Conservation (phyloP, 1,139 yeast species). For the Candida frijolesensis region DNA sequence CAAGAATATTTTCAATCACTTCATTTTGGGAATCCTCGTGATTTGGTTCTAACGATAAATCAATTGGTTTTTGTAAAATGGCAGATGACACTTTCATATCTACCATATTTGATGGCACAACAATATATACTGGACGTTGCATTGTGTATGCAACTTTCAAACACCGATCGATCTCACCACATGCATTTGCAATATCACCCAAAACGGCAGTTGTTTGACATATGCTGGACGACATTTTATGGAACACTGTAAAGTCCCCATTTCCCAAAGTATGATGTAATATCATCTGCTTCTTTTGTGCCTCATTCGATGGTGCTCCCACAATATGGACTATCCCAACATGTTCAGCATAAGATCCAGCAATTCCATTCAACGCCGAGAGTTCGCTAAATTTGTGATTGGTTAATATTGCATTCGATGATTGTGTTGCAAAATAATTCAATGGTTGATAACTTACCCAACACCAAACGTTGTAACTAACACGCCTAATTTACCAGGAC, state of each 20-base stretch:
- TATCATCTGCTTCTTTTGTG: slow-evolving; percentile 41
- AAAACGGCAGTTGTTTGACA: slow-evolving; percentile 66
- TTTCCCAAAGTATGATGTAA: slow-evolving; percentile 50
- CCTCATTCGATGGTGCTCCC: slow-evolving; percentile 41
- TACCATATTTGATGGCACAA: slow-evolving; percentile 80
- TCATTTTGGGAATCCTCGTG: slow-evolving; percentile 73
- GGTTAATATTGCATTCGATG: background rate
- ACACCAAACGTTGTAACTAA: slow-evolving; percentile 46
- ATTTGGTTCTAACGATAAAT: slow-evolving; percentile 61
- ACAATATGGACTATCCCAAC: slow-evolving; percentile 44
- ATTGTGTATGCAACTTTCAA: slow-evolving; percentile 69
- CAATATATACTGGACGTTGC: slow-evolving; percentile 85
- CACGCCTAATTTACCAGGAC: slow-evolving; percentile 32
- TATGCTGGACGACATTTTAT: slow-evolving; percentile 60
- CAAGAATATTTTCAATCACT: slow-evolving; percentile 59
- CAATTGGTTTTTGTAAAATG: slow-evolving; percentile 63
- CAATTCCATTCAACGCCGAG: slow-evolving; percentile 43
- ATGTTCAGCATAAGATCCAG: slow-evolving; percentile 46
- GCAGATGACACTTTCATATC: slow-evolving; percentile 61
- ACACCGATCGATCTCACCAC: slow-evolving; percentile 70
- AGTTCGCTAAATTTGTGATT: slow-evolving; percentile 22
- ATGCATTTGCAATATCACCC: slow-evolving; percentile 63
- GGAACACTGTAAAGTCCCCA: slow-evolving; percentile 49
- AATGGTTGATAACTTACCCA: slow-evolving; percentile 19
- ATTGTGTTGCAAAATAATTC: slow-evolving; percentile 25